Conservation (phyloP, 2,329 filamentous ascomycete genomes). For the Sporothrix curviconia region DNA sequence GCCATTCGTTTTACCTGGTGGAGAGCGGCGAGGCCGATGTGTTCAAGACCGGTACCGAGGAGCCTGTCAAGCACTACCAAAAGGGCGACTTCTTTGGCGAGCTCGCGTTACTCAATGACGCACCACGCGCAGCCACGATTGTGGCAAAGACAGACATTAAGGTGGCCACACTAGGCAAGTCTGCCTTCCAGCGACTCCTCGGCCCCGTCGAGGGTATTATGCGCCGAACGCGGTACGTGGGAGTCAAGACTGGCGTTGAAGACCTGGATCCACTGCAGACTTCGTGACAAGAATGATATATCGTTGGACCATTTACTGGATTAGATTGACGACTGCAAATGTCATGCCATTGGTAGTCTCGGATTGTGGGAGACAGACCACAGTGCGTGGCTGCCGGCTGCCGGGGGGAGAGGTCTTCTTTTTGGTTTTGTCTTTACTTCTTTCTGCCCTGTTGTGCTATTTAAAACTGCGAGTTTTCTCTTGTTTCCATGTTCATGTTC, state of each 20-base stretch:
- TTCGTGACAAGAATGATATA: not conserved
- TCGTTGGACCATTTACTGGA: not conserved
- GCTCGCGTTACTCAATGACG: conserved; percentile 85
- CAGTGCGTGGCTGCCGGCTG: too few relatives aligned
- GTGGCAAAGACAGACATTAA: conserved; percentile 81
- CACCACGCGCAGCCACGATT: conserved; percentile 84
- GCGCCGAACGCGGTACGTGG: conserved; percentile 65
- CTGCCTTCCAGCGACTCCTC: conserved; percentile 86
- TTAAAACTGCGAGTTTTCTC: too few relatives aligned
- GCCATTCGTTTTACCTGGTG: conserved; percentile 84
- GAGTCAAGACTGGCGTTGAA: conserved; percentile 55
- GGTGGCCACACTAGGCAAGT: conserved; percentile 85
- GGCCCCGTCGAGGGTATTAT: conserved; percentile 93
- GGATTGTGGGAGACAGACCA: too few relatives aligned
- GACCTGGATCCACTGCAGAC: conserved; percentile 59
- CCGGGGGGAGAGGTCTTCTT: too few relatives aligned
- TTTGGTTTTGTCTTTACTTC: not conserved
- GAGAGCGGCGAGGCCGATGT: conserved; percentile 83
- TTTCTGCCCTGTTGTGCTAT: too few relatives aligned
- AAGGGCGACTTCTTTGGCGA: conserved; percentile 98
- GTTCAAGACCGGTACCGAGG: conserved; percentile 65
- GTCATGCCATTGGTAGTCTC: too few relatives aligned
- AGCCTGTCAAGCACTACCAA: conserved; percentile 70
- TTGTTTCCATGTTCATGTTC: too few relatives aligned
- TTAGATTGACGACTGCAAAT: not conserved